These are phyloP conservation scores for Clavaria fumosa DNA, from an alignment of 768 basidiomycete species.

Conservation along the genomic window DNA sequence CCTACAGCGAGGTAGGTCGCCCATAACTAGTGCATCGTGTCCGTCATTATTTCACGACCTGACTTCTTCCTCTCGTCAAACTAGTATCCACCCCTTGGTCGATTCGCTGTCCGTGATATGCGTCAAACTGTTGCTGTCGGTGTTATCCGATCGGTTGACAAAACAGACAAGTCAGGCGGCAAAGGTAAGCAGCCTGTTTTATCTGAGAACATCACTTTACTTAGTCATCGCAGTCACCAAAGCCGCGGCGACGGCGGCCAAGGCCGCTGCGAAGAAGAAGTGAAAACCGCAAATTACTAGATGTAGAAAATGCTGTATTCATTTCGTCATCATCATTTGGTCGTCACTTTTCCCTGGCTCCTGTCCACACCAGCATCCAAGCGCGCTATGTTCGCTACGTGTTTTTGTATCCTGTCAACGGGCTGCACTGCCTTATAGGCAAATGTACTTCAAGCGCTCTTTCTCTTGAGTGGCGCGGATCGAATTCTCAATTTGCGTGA, in stretches of 20 bases:
- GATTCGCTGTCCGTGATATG: conserved; percentile 99
- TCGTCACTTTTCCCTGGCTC: conserved; percentile 28
- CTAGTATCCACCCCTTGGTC: conserved; percentile 98
- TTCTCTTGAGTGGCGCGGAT: too few species aligned
- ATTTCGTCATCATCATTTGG: conserved; percentile 35
- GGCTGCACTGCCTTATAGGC: too few species aligned
- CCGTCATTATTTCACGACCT: too few species aligned
- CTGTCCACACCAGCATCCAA: conserved; percentile 24
- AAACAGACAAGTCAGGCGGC: conserved; percentile 78
- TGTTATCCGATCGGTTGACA: conserved; percentile 96
- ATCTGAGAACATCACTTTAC: conserved; percentile 1
- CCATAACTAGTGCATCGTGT: too few species aligned
- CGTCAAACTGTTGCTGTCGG: conserved; percentile 98
- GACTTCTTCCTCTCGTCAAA: too few species aligned
- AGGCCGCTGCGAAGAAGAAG: too few species aligned
- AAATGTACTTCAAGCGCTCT: too few species aligned
- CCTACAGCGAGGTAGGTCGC: too few species aligned
- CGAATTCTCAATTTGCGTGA: too few species aligned
- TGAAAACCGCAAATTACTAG: conserved; percentile 92
- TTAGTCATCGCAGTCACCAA: conserved; percentile 49
- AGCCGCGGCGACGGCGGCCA: conserved; percentile 90
- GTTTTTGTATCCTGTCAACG: too few species aligned
- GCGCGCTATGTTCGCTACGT: too few species aligned
- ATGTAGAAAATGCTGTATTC: conserved; percentile 59
- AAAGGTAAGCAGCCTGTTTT: too few species aligned